A percentile compares a stretch with the other conserved stretches of the same genome.
Conservation (phyloP, 108 stramenopile species). For the Parmales sp. region DNA sequence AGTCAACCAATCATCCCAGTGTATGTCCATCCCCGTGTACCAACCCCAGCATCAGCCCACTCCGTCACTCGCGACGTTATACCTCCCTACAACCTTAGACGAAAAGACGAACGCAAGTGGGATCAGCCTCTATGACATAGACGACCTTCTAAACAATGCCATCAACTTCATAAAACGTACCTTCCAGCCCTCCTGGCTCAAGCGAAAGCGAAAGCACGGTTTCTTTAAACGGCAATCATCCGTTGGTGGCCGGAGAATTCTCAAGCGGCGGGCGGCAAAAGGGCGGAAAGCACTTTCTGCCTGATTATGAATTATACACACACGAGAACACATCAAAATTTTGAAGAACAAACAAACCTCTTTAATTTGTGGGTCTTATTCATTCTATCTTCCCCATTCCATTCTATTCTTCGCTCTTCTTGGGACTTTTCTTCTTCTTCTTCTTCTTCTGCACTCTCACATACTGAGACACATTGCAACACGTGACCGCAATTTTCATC, state of each 20-base stretch:
- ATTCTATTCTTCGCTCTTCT: background rate
- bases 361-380: no score
- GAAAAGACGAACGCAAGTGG: no score
- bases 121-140: no score
- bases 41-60: no score
- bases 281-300: slow-evolving; percentile 11
- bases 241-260: slow-evolving; percentile 6
- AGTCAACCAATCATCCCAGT: no score
- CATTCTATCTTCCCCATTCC: no score
- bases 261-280: background rate
- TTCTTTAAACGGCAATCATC: slow-evolving; percentile 37
- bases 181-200: slow-evolving; percentile 73
- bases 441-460: background rate
- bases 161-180: slow-evolving; percentile 59
- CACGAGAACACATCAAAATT: no score
- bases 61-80: no score
- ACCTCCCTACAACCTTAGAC: no score
- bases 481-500: background rate
- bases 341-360: no score
- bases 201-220: slow-evolving; percentile 71
- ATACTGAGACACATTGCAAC: background rate
- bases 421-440: background rate
- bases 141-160: background rate
- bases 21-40: no score
- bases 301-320: no score